A percentile compares a stretch with the other conserved stretches of the same genome.
Conservation (phyloP, 106 monocot species). For the Gastrodia elata region DNA sequence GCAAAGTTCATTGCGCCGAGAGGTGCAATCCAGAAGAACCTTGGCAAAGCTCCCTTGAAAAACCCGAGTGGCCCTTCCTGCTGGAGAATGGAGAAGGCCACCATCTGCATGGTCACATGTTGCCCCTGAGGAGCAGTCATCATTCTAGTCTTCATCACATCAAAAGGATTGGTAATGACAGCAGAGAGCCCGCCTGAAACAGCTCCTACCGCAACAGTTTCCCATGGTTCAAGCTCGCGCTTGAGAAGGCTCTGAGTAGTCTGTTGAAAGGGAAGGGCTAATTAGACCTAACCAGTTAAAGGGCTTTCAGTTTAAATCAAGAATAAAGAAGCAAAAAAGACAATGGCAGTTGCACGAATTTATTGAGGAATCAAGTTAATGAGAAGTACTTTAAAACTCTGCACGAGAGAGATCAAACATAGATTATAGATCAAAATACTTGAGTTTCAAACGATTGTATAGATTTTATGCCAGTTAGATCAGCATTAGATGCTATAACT, state of each 20-base stretch:
- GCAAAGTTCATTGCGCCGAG: constrained; percentile 99
- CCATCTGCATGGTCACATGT: constrained; percentile 70
- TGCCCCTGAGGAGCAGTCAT: constrained; percentile 83
- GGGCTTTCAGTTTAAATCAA: too few relatives aligned
- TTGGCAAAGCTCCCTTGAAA: constrained; percentile 95
- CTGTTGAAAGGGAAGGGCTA: too few relatives aligned
- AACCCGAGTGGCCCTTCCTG: constrained; percentile 84
- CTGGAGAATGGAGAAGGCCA: constrained; percentile 77
- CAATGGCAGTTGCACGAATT: too few relatives aligned
- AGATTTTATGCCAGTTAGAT: too few relatives aligned
- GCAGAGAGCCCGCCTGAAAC: constrained; percentile 90
- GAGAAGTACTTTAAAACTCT: too few relatives aligned
- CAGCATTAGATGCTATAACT: too few relatives aligned
- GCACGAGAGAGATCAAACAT: too few relatives aligned
- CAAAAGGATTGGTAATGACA: constrained; percentile 85
- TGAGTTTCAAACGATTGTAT: too few relatives aligned
- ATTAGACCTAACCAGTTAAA: too few relatives aligned
- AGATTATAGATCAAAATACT: too few relatives aligned
- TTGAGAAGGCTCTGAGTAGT: constrained; percentile 62
- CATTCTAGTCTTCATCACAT: constrained; percentile 98
- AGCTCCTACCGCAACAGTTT: constrained; percentile 75
- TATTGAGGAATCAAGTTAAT: too few relatives aligned
- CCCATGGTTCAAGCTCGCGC: constrained; percentile 86
- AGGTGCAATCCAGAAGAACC: constrained; percentile 99
- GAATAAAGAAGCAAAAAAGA: too few relatives aligned